Percentiles rank a stretch among this genome's conserved stretches.
These are phyloP conservation scores for Phascolomyces articulosus DNA, from an alignment of 371 early-diverging fungal genomes.

Conservation along the genomic window DNA sequence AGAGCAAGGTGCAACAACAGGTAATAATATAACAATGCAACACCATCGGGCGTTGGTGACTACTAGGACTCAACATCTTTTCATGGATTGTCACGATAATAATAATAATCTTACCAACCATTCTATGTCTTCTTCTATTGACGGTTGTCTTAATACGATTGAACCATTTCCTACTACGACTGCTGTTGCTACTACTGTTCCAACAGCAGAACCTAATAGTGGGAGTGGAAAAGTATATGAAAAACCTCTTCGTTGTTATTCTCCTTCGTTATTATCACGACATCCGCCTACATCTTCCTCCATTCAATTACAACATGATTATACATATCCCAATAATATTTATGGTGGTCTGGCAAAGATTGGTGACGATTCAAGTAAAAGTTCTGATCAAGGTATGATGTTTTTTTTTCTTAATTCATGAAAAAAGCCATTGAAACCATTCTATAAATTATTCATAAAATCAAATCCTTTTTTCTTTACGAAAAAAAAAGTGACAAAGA, in stretches of 20 bases:
- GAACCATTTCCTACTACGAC: neutral
- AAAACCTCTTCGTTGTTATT: neutral
- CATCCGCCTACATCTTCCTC: neutral
- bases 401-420: neutral
- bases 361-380: neutral
- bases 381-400: neutral
- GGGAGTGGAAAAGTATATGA: neutral
- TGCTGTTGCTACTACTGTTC: neutral
- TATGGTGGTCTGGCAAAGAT: neutral
- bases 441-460: neutral
- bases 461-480: neutral
- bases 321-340: neutral
- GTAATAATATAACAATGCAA: neutral
- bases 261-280: neutral
- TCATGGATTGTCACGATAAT: slow-evolving; percentile 10
- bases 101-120: neutral
- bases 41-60: neutral
- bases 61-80: neutral
- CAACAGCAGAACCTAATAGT: neutral
- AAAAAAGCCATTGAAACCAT: neutral
- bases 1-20: neutral
- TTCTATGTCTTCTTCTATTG: slow-evolving; percentile 7
- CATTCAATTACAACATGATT: neutral
- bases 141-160: neutral
- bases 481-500: neutral